These are phyloP conservation scores for Fusarium sp. DNA, from an alignment of 2,329 filamentous ascomycete genomes.

Conservation along the genomic window DNA sequence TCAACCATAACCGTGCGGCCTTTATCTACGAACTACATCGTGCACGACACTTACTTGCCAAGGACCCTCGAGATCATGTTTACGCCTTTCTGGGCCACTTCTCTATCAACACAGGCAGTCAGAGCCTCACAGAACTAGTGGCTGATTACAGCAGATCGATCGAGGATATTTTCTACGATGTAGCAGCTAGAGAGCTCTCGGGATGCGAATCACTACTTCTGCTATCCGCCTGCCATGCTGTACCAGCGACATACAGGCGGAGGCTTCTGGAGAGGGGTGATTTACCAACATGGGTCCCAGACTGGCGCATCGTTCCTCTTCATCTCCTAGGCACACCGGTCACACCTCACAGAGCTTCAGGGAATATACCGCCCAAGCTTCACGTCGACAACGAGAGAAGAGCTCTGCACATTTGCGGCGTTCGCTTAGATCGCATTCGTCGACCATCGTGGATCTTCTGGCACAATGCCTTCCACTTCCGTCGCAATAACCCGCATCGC, in stretches of 20 bases:
- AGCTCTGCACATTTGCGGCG: slow-evolving; percentile 50
- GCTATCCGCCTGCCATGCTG: slow-evolving; percentile 51
- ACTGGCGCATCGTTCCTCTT: slow-evolving; percentile 54
- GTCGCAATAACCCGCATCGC: slow-evolving; percentile 11
- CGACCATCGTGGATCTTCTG: slow-evolving; percentile 51
- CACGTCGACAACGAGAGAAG: slow-evolving; percentile 45
- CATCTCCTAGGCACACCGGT: slow-evolving; percentile 54
- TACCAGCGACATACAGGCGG: slow-evolving; percentile 30
- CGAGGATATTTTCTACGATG: slow-evolving; percentile 54
- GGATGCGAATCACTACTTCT: slow-evolving; percentile 51
- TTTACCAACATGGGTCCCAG: slow-evolving; percentile 58
- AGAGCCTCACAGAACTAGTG: slow-evolving; percentile 43
- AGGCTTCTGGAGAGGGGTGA: slow-evolving; percentile 4
- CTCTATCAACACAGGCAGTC: slow-evolving; percentile 47
- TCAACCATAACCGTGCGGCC: slow-evolving; percentile 52
- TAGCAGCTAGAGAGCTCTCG: slow-evolving; percentile 51
- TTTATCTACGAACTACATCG: slow-evolving; percentile 58
- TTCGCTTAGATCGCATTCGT: slow-evolving; percentile 49
- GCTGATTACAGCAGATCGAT: slow-evolving; percentile 52
- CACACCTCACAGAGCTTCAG: slow-evolving; percentile 53
- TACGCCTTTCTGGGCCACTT: slow-evolving; percentile 58
- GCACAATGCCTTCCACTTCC: slow-evolving; percentile 53
- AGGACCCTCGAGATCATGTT: slow-evolving; percentile 55
- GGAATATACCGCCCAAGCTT: slow-evolving; percentile 48
- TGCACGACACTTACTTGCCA: slow-evolving; percentile 52